These are phyloP conservation scores for Acacia confusa DNA, from an alignment of 306 rosid genomes.

Conservation along the genomic window DNA sequence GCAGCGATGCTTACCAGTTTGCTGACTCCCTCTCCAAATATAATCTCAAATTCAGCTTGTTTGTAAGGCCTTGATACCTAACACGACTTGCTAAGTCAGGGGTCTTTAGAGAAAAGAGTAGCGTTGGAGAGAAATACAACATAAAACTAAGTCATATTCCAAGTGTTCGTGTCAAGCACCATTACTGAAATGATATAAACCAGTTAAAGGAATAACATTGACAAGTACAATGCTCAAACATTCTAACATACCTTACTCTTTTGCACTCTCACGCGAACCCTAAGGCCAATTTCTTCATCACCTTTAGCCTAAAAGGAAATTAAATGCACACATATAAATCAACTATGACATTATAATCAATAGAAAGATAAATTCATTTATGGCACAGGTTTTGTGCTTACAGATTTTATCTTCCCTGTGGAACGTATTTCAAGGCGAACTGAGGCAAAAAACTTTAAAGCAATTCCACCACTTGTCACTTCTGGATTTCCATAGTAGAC, in stretches of 20 bases:
- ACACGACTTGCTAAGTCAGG: conserved; percentile 33
- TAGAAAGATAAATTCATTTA: conserved; percentile 10
- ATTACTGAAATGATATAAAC: conserved; percentile 1
- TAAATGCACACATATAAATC: conserved; percentile 30
- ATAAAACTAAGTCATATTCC: conserved; percentile 9
- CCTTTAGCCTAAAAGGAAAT: conserved; percentile 71
- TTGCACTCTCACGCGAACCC: conserved; percentile 92
- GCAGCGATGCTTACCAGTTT: conserved; percentile 63
- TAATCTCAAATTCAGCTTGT: conserved; percentile 93
- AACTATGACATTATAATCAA: conserved; percentile 12
- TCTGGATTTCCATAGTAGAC: conserved; percentile 98
- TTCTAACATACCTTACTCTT: conserved; percentile 83
- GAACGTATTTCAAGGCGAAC: conserved; percentile 93
- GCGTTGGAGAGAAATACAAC: conserved; percentile 23
- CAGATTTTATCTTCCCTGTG: conserved; percentile 96
- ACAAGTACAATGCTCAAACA: conserved; percentile 7
- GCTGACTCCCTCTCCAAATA: conserved; percentile 91
- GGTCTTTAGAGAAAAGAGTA: conserved; percentile 8
- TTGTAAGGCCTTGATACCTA: conserved; percentile 99
- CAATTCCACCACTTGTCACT: conserved; percentile 99
- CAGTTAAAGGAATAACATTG: neutral
- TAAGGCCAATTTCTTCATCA: conserved; percentile 94
- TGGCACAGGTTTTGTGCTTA: conserved; percentile 53
- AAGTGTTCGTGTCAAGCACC: conserved; percentile 23
- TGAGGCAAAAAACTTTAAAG: conserved; percentile 97